phyloP scores from a whole-genome alignment of 139 green algal species.

The Chlamydomonas sphaeroides region DNA sequence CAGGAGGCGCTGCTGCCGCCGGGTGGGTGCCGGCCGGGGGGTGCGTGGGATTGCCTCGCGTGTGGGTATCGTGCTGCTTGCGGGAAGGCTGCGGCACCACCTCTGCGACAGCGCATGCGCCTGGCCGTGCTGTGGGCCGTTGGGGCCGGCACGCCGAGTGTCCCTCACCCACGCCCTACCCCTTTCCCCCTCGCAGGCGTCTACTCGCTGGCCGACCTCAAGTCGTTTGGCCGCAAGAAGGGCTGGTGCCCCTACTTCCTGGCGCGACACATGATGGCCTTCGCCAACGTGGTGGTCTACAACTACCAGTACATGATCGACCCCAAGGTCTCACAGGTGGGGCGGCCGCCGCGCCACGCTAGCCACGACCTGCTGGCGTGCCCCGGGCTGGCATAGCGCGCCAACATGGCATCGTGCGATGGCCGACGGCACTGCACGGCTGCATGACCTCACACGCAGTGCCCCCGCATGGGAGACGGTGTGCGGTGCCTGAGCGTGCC shows the following conservation, averaged over 20 bases:
- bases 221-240: conserved; percentile 86
- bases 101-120: no score
- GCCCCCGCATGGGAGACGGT: no score
- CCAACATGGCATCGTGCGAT: no score
- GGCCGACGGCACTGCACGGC: no score
- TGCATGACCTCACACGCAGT: no score
- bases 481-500: no score
- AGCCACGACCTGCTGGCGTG: neutral
- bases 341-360: neutral
- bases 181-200: conserved; percentile 63
- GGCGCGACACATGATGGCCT: conserved; percentile 95
- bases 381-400: no score
- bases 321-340: conserved; percentile 56
- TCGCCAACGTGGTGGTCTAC: conserved; percentile 98
- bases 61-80: no score
- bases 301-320: conserved; percentile 99
- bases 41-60: conserved; percentile 15
- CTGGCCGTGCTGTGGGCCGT: no score
- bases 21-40: no score
- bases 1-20: conserved; percentile 80
- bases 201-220: conserved; percentile 91
- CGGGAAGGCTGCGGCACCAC: no score
- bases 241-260: conserved; percentile 99
- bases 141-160: no score
- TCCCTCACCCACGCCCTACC: neutral